These are phyloP conservation scores for Seiridium cupressi DNA, from an alignment of 2,329 filamentous ascomycete species.

Conservation along the genomic window DNA sequence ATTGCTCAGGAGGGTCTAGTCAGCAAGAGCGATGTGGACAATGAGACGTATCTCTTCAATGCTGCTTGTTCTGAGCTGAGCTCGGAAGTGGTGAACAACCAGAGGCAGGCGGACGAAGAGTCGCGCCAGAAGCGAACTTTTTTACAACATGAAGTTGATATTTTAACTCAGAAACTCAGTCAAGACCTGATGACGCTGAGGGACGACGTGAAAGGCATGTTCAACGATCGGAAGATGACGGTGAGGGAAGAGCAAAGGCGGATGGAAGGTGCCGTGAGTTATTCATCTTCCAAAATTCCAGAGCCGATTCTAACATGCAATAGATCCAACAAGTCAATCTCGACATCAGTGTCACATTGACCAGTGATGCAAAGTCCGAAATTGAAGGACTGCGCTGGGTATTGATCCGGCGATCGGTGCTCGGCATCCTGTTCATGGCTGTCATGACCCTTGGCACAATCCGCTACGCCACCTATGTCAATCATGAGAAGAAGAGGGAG, in stretches of 20 bases:
- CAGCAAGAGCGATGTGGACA: constrained; percentile 90
- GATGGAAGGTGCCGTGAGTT: constrained; percentile 73
- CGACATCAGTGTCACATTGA: constrained; percentile 87
- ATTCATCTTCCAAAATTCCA: background rate
- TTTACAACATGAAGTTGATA: constrained; percentile 94
- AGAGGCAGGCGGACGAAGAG: constrained; percentile 74
- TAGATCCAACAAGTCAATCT: constrained; percentile 93
- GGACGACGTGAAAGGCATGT: constrained; percentile 92
- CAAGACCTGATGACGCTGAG: constrained; percentile 81
- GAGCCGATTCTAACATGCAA: background rate
- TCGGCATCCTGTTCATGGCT: constrained; percentile 66
- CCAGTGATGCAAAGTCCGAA: constrained; percentile 86
- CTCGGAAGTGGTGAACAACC: constrained; percentile 79
- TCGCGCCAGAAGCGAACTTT: constrained; percentile 81
- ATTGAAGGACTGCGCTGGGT: constrained; percentile 93
- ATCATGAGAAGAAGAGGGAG: constrained; percentile 48
- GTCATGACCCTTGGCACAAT: constrained; percentile 58
- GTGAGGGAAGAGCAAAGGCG: constrained; percentile 84
- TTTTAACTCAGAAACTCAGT: constrained; percentile 77
- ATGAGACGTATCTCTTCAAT: constrained; percentile 90
- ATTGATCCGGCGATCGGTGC: constrained; percentile 60
- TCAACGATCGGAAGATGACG: constrained; percentile 92
- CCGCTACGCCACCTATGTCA: constrained; percentile 57
- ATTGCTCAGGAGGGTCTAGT: constrained; percentile 78
- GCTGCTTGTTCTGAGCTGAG: constrained; percentile 90